Evolutionary conservation across 176 grass and related monocot species (phyloP).

Genomic region (Juncus effusus): DNA sequence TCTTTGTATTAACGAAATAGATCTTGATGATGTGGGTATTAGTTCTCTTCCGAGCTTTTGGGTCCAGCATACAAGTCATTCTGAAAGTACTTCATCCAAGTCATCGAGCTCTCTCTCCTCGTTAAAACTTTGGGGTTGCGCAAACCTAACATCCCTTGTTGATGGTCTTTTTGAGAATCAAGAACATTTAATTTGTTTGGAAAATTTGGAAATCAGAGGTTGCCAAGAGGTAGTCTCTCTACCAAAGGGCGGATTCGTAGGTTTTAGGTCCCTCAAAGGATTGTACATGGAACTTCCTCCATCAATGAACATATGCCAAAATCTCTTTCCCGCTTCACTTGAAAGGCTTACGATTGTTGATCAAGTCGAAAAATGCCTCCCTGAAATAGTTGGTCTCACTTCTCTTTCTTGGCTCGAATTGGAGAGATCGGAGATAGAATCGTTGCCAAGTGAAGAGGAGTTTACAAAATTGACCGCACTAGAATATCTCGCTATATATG

Average conservation of each 20-base stretch:
- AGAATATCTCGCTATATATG: conserved; percentile 1
- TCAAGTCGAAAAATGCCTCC: not conserved
- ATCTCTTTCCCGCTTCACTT: conserved; percentile 1
- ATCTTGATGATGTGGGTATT: conserved; percentile 8
- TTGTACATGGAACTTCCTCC: conserved; percentile 17
- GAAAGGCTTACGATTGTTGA: not conserved
- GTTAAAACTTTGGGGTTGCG: not conserved
- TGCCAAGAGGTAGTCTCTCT: conserved; percentile 2
- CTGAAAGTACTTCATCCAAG: not conserved
- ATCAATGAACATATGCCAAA: not conserved
- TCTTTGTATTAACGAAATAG: not conserved
- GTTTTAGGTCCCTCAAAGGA: conserved; percentile 2
- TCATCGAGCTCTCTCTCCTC: conserved; percentile 14
- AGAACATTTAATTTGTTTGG: not conserved
- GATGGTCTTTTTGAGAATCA: conserved; percentile 2
- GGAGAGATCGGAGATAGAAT: conserved; percentile 9
- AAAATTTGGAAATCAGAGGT: conserved; percentile 8
- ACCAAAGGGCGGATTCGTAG: not conserved
- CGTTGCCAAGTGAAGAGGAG: conserved; percentile 4
- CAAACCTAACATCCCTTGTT: conserved; percentile 8
- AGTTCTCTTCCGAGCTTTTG: not conserved
- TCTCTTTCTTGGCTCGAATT: conserved; percentile 11
- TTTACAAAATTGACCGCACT: conserved; percentile 14
- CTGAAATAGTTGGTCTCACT: conserved; percentile 4
- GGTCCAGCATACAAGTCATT: not conserved